These are phyloP conservation scores for Pseudonitzschia pungens DNA, from an alignment of 108 stramenopile genomes.

Conservation along the genomic window DNA sequence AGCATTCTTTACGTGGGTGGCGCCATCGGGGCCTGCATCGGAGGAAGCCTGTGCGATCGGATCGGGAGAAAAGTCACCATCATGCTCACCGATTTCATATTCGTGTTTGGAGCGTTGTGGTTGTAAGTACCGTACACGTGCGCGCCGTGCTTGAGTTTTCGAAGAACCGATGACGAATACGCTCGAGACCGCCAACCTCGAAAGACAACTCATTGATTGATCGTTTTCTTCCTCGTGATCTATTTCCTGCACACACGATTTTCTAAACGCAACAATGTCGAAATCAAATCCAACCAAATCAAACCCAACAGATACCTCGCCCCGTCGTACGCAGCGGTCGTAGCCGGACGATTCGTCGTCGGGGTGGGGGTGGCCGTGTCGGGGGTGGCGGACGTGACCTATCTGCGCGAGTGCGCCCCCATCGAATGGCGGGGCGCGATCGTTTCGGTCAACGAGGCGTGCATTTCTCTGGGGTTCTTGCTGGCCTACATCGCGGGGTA, in stretches of 20 bases:
- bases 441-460: slow-evolving; percentile 77
- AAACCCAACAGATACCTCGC: slow-evolving; percentile 28
- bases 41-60: slow-evolving; percentile 66
- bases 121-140: slow-evolving; percentile 30
- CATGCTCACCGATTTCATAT: slow-evolving; percentile 60
- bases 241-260: no score
- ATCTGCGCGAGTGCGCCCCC: slow-evolving; percentile 70
- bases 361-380: slow-evolving; percentile 72
- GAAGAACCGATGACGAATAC: no score
- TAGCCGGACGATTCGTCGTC: slow-evolving; percentile 60
- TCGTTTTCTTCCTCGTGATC: no score
- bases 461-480: slow-evolving; percentile 71
- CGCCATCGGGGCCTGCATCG: slow-evolving; percentile 58
- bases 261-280: no score
- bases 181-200: no score
- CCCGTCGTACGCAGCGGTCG: slow-evolving; percentile 25
- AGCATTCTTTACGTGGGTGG: slow-evolving; percentile 69
- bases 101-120: slow-evolving; percentile 57
- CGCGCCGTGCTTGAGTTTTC: no score
- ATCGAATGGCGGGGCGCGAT: slow-evolving; percentile 63
- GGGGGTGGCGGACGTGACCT: slow-evolving; percentile 72
- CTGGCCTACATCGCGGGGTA: slow-evolving; percentile 56
- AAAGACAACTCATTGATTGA: no score
- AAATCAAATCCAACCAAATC: no score
- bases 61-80: slow-evolving; percentile 60